Base-by-base conservation (phyloP, 306 rosid species). In the Clitoria ternatea region DNA sequence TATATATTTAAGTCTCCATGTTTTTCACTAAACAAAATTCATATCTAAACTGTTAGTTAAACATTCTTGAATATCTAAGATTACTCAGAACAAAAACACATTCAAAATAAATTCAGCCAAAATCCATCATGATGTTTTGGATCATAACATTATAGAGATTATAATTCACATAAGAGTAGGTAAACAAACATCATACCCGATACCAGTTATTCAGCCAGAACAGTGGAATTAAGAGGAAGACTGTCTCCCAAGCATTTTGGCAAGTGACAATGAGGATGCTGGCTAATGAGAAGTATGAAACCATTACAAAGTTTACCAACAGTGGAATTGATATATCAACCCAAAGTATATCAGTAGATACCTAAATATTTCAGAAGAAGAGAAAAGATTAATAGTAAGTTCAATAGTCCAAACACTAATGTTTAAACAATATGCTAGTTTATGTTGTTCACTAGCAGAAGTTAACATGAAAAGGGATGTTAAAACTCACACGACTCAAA, bases 171-270 rank as follows among this genome's bases (percentile, higher is more conserved):
- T 13, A 53, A 39, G 48, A 36, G 44, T 32, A 30, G 70, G 61
- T 55, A 56, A 20, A 42, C 35, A 62, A n/a, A n/a, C 26, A 40
- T 22, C 91, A 26, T 92, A 92, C 98, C 96, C 96, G 83, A 53
- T 92, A 92, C 90, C 89, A 92, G 49, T 87, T 19, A 45, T 87
- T 89, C 55, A 92, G 81, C 94, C 88, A 89, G 69, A 72, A 47
- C 42, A 92, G 88, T 7, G 98, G 98, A 71, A 92, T 66, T 57
- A 92, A 40, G 61, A 92, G 88, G 85, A 92, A 87, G 35, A 85
- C 48, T 0, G 94, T 89, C 19, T 89, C 90, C 98, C 98, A 92
- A 19, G 94, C 75, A 66, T 84, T 75, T 78, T 89, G 98, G 70
- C 94, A 87, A 10, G 86, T 75, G 40, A 92, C 66, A 40, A 87